Evolutionary conservation across 345 rosid species (phyloP).

Genomic region (Salix suchowensis): DNA sequence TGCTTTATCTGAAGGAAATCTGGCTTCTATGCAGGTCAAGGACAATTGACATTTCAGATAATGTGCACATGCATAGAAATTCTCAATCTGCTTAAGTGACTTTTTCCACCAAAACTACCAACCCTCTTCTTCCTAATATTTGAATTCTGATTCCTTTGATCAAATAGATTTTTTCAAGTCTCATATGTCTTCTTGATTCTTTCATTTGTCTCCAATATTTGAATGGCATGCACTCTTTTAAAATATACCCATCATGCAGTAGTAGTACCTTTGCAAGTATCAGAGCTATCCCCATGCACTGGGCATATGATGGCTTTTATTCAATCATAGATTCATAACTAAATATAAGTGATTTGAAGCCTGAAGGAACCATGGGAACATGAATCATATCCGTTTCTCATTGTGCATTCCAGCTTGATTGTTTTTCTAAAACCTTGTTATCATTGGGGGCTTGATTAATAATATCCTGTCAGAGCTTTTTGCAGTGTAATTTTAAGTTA

Average conservation of each 20-base stretch:
- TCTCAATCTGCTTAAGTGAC: not conserved
- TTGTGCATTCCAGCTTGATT: too few species aligned
- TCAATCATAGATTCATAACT: not conserved
- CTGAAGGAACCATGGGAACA: too few species aligned
- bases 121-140: not conserved
- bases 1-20: constrained; percentile 76
- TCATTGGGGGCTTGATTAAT: too few species aligned
- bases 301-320: not conserved
- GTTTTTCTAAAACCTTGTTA: too few species aligned
- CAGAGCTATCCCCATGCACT: not conserved
- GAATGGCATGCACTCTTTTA: not conserved
- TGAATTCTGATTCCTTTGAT: too few species aligned
- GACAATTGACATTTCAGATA: not conserved
- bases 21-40: constrained; percentile 84
- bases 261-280: not conserved
- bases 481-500: too few species aligned
- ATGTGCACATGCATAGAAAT: not conserved
- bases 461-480: too few species aligned
- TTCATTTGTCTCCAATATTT: not conserved
- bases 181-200: not conserved
- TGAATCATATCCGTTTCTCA: too few species aligned
- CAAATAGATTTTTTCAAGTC: too few species aligned
- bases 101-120: not conserved
- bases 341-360: too few species aligned
- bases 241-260: too few species aligned